Base-by-base conservation (phyloP, 176 grass and related monocot genomes). In the Aegilops bicornis region DNA sequence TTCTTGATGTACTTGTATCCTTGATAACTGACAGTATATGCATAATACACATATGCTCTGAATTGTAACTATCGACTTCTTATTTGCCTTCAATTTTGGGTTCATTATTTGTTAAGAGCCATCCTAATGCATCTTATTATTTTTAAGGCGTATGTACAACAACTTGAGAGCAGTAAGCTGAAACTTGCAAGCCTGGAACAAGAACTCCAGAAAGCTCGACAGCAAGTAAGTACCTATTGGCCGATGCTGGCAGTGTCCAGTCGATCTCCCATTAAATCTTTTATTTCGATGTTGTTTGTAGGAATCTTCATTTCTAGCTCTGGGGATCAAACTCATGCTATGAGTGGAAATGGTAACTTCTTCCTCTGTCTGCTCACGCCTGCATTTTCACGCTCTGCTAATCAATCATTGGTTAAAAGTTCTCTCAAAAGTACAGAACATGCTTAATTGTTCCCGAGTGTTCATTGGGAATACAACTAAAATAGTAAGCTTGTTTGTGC, bases 141-240 rank as follows among this genome's bases (percentile, higher is more conserved):
- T 89, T 89, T 72, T 13, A 98, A 98, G 95, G 95, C 95, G 80
- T 98, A 98, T 89, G 95, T 98, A 20, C 95, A 98, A 83, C 95
- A 98, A 74, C 80, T 98, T 29, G 95, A 98, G 83, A 93, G 93
- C 83, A 98, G 95, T 62, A 98, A 94, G 83, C 81, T 98, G 61
- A 98, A 98, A 88, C 93, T 98, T 74, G 86, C 91, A 58, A 91
- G 92, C 43, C 88, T 98, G 52, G 95, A 98, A 91, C 95, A 98
- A 83, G 95, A 98, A 81, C 89, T 98, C 62, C 91, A 95, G 74
- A 90, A 89, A 61, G 95, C 95, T 88, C 91, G 93, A 36, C 95
- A 98, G 47, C 95, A 98, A 89, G 95, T 95, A 83, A 69, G 20
- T 73, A 40, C 56, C 59, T 79, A 79, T 82, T 76, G 8, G 29